Conservation (phyloP, 768 basidiomycete species). For the Rhizopogon rudus region DNA sequence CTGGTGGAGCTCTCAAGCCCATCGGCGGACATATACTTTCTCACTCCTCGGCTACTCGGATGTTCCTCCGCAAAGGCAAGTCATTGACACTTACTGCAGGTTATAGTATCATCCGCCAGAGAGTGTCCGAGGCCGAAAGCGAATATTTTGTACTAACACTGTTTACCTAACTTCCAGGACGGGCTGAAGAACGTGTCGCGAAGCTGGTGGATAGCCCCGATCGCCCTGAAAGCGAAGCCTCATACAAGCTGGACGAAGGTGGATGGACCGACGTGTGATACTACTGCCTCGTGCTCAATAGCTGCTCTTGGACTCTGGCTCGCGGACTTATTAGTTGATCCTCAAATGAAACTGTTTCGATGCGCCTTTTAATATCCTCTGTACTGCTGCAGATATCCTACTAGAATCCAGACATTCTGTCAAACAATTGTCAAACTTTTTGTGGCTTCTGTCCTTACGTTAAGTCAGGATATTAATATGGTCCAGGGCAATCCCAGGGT, state of each 20-base stretch:
- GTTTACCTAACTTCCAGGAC: conserved; percentile 40
- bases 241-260: conserved; percentile 88
- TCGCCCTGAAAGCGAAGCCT: conserved; percentile 85
- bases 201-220: conserved; percentile 90
- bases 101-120: background rate
- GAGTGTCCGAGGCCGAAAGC: no score
- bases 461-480: background rate
- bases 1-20: conserved; percentile 87
- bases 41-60: conserved; percentile 80
- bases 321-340: background rate
- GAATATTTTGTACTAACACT: background rate
- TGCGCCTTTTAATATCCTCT: background rate
- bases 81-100: background rate
- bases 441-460: background rate
- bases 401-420: background rate
- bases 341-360: background rate
- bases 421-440: background rate
- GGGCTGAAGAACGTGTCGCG: conserved; percentile 87
- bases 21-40: conserved; percentile 89
- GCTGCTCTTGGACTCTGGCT: background rate
- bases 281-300: background rate
- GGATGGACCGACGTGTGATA: conserved; percentile 81
- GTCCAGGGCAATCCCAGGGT: no score
- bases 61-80: conserved; percentile 84
- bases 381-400: background rate